Percentiles rank a stretch among this genome's conserved stretches.
Conservation (phyloP, 768 basidiomycete genomes). For the Tremella fuciformis region DNA sequence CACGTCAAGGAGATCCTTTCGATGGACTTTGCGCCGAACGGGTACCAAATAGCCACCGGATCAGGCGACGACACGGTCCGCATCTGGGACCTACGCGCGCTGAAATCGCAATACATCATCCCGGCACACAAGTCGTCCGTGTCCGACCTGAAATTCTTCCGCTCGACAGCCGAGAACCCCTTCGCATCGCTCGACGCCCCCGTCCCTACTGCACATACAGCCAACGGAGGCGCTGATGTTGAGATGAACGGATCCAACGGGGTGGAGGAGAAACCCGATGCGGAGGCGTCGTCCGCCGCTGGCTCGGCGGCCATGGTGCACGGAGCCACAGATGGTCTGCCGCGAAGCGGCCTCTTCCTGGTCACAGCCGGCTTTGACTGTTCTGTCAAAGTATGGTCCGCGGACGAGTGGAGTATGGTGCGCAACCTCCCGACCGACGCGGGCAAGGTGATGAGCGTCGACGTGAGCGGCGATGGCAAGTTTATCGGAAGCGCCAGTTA, state of each 20-base stretch:
- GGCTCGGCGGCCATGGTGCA: no score
- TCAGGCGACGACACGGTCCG: constrained; percentile 96
- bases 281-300: constrained; percentile 1
- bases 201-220: constrained; percentile 5
- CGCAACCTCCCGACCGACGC: constrained; percentile 79
- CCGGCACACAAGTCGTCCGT: constrained; percentile 94
- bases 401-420: constrained; percentile 95
- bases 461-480: constrained; percentile 76
- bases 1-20: constrained; percentile 89
- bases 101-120: constrained; percentile 90
- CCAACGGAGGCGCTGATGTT: constrained; percentile 13
- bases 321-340: constrained; percentile 7
- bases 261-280: constrained; percentile 12
- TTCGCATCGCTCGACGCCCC: constrained; percentile 21
- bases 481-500: constrained; percentile 86
- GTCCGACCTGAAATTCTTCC: constrained; percentile 92
- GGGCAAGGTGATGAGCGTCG: constrained; percentile 99
- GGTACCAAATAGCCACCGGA: constrained; percentile 98
- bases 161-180: constrained; percentile 49
- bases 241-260: constrained; percentile 12
- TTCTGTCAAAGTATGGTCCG: constrained; percentile 91
- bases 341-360: constrained; percentile 73
- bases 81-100: constrained; percentile 95
- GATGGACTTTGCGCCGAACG: constrained; percentile 91
- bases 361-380: constrained; percentile 94